Base-by-base conservation (phyloP, 345 rosid species). In the Camelina sativa region DNA sequence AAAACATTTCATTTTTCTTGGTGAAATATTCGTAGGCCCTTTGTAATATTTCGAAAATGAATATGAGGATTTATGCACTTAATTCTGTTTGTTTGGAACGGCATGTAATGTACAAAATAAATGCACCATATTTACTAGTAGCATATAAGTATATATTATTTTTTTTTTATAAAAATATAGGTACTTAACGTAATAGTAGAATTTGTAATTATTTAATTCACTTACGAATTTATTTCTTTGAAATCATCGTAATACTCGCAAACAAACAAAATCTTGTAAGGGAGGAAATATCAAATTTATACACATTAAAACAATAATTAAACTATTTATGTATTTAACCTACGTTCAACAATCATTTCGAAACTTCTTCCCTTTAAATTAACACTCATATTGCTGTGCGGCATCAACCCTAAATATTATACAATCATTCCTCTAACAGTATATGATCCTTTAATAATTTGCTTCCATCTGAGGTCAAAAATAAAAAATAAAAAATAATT, bases 381-480 rank as follows among this genome's bases (percentile, higher is more conserved):
- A n/a, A 12, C 19, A 57, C 62, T 51, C 46, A 61, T 52, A 51
- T 54, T 11, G 38, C 30, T 50, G 30, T 25, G 34, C 12, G 63
- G 2, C 25, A 62, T 62, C 64, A 68, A 35, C 58, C 69, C 69
- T 68, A 76, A 34, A 53, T 69, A 37, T 22, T 17, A 50, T 60
- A 2, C 28, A 53, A 69, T 32, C 17, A 61, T 62, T 43, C 34
- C 32, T 44, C 70, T 52, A 52, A 54, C 59, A 68, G 32, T 54
- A 62, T 46, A 69, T 4, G 25, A 25, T 69, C 75, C 57, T 68
- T 63, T 54, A 69, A 76, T 76, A 62, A 76, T 76, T 55, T 62
- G 23, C 53, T 63, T 44, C 65, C 75, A 17, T 23, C 28, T 46
- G n/a, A n/a, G n/a, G n/a, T n/a, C n/a, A n/a, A n/a, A n/a, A n/a